Evolutionary conservation across 2,329 filamentous ascomycete genomes (phyloP).

Genomic region (Trichoderma asperellum): DNA sequence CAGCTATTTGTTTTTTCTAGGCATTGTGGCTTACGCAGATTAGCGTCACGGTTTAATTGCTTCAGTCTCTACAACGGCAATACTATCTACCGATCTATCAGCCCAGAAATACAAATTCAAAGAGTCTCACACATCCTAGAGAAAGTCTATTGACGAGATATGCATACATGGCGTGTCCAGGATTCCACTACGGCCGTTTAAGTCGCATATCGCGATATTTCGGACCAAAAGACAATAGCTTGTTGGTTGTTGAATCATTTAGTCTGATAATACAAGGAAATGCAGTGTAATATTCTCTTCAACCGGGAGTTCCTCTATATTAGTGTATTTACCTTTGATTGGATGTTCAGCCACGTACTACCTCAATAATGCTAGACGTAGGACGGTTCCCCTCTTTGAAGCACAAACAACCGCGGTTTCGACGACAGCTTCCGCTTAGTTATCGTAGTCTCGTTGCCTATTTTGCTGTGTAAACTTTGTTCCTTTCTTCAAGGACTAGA

Average conservation of each 20-base stretch:
- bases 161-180: background rate
- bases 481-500: background rate
- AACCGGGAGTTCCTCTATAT: background rate
- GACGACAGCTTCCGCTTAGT: background rate
- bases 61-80: background rate
- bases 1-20: background rate
- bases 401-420: background rate
- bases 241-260: background rate
- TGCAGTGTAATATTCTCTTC: background rate
- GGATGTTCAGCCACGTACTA: background rate
- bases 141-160: conserved; percentile 7
- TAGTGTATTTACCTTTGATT: background rate
- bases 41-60: background rate
- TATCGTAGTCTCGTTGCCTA: background rate
- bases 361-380: background rate
- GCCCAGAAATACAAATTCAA: background rate
- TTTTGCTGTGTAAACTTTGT: background rate
- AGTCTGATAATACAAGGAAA: background rate
- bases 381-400: background rate
- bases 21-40: too few relatives aligned
- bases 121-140: background rate
- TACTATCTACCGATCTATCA: background rate
- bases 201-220: background rate
- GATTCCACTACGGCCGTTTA: background rate
- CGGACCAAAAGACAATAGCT: background rate